Evolutionary conservation across 2,329 filamentous ascomycete species (phyloP).

Genomic region (Fusarium secorum): DNA sequence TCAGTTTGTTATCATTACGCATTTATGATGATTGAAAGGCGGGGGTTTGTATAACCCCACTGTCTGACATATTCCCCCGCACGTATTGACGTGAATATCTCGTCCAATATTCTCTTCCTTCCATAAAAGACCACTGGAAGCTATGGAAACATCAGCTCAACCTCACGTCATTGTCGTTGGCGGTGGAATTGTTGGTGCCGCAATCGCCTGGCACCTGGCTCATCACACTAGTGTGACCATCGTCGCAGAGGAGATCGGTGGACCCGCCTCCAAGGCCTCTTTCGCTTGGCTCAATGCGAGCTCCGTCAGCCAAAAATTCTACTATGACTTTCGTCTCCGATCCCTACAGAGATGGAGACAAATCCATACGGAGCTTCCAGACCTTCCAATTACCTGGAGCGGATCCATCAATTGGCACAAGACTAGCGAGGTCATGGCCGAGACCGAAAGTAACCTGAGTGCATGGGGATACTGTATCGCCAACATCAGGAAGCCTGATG

Average conservation of each 20-base stretch:
- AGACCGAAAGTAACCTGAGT: background rate
- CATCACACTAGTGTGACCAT: constrained; percentile 15
- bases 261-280: constrained; percentile 11
- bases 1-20: background rate
- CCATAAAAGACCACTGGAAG: accelerated
- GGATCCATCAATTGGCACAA: constrained; percentile 31
- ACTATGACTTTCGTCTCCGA: constrained; percentile 20
- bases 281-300: constrained; percentile 32
- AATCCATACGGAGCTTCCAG: constrained; percentile 3
- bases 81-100: background rate
- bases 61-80: background rate
- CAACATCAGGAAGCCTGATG: background rate
- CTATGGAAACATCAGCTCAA: background rate
- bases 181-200: constrained; percentile 24
- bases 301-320: constrained; percentile 8
- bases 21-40: background rate
- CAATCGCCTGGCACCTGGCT: constrained; percentile 28
- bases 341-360: constrained; percentile 23
- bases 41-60: background rate
- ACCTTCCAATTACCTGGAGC: constrained; percentile 19
- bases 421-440: background rate
- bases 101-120: background rate
- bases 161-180: constrained; percentile 25
- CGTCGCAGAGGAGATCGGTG: constrained; percentile 22
- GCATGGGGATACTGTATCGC: constrained; percentile 13